Evolutionary conservation across 2,329 filamentous ascomycete genomes (phyloP), one percentile per base, ranked within the genome.

Genomic region (Talaromyces albobiverticillius): DNA sequence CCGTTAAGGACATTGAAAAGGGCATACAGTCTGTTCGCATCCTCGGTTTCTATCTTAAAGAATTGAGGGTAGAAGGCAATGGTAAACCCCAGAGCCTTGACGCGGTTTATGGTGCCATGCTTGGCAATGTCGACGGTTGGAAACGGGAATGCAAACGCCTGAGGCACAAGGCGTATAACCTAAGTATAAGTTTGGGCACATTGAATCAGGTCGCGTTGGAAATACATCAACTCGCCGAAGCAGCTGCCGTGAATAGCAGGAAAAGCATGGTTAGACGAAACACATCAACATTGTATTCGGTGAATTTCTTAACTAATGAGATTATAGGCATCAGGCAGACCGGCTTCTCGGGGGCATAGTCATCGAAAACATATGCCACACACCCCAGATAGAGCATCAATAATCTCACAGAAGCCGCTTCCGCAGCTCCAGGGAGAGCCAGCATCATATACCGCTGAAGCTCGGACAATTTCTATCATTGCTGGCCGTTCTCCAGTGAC

Each of bases 71-170:
- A 34, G 79, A 82, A 4, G 78, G 80, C 60, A 84, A 82, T 69
- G 80, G 84, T 53, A 73, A 79, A 49, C 75, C 80, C 14, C 70
- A 75, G 23, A 83, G 87, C 46, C 82, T 89, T 20, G 79, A 81
- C 32, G 85, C 89, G 45, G 90, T 96, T 18, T 94, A 89, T 62
- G 82, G 86, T 38, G 90, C 92, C 34, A 97, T 97, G 92, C 87
- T 88, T 64, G 89, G 90, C 31, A 97, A 97, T 62, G 87, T 91
- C 8, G 88, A 95, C 59, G 91, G 92, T 41, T 97, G 93, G 93
- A 83, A 86, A 55, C 84, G 86, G 54, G 90, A 90, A 6, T 86
- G 96, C 64, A 80, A 85, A 51, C 87, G 87, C 52, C 78, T 96
- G 56, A 86, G 90, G 66, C 81, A 82, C 20, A 90, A 87, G 65